Evolutionary conservation across 2,329 filamentous ascomycete species (phyloP).

Genomic region (Magnaporthiopsis rhizophila): DNA sequence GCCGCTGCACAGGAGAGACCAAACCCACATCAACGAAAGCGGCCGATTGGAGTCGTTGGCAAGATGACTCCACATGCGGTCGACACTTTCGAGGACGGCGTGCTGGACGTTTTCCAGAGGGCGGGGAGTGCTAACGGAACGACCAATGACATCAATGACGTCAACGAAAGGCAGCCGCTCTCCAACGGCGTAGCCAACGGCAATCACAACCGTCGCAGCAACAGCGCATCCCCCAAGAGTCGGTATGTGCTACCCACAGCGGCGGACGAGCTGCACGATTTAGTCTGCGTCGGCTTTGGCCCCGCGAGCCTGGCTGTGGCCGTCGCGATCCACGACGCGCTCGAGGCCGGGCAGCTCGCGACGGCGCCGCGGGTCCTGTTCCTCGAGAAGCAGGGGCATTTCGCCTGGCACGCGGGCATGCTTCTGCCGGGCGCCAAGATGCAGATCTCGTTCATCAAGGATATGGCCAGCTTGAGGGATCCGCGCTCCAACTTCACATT

Average conservation of each 20-base stretch:
- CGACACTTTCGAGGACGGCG: constrained; percentile 1
- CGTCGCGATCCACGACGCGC: constrained; percentile 77
- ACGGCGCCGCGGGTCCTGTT: constrained; percentile 68
- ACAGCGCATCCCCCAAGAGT: constrained; percentile 14
- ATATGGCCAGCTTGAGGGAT: constrained; percentile 81
- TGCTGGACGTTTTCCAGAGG: no score
- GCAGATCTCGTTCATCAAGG: constrained; percentile 98
- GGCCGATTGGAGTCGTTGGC: neutral
- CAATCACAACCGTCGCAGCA: neutral
- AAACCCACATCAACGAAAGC: neutral
- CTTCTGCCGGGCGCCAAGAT: constrained; percentile 86
- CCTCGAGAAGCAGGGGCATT: constrained; percentile 73
- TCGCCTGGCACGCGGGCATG: constrained; percentile 95
- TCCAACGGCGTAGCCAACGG: constrained; percentile 3
- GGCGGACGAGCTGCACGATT: constrained; percentile 63
- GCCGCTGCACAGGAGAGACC: no score
- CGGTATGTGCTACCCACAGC: constrained; percentile 19
- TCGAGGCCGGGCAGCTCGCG: constrained; percentile 42
- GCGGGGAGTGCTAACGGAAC: neutral
- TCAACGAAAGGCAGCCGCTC: constrained; percentile 8
- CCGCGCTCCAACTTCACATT: constrained; percentile 91
- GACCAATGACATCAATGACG: constrained; percentile 4
- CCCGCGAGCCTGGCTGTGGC: constrained; percentile 86
- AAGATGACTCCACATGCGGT: constrained; percentile 6
- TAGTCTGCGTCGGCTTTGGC: constrained; percentile 88